Evolutionary conservation across 768 basidiomycete genomes (phyloP).

Genomic region (Holtermanniella nyarrowii): DNA sequence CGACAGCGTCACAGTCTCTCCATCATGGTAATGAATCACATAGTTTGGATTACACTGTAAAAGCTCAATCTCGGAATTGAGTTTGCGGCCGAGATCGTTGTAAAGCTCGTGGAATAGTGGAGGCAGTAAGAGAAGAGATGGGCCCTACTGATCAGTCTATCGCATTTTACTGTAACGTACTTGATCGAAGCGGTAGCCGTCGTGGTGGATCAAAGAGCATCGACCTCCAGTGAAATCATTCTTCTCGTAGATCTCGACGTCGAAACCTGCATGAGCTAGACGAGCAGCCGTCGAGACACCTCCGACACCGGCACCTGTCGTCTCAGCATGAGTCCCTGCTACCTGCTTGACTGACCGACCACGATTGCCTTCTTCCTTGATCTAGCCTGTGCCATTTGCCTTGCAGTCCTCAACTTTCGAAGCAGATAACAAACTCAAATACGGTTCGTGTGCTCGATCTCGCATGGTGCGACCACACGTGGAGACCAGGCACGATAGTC

Average conservation of each 20-base stretch:
- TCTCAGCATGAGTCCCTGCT: neutral
- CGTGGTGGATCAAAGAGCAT: constrained; percentile 42
- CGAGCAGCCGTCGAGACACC: constrained; percentile 43
- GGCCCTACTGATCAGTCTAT: constrained; percentile 17
- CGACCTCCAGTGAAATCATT: constrained; percentile 44
- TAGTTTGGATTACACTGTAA: constrained; percentile 45
- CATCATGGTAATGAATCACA: constrained; percentile 43
- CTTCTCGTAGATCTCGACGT: constrained; percentile 44
- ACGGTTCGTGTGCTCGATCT: too few species aligned
- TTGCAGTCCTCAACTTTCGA: too few species aligned
- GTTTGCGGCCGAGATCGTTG: constrained; percentile 40
- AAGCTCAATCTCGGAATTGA: constrained; percentile 41
- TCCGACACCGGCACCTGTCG: constrained; percentile 42
- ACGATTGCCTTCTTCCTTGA: constrained; percentile 10
- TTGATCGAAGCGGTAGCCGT: constrained; percentile 44
- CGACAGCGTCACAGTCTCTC: constrained; percentile 40
- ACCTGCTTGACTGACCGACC: constrained; percentile 1
- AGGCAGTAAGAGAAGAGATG: constrained; percentile 41
- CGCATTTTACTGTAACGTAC: constrained; percentile 14
- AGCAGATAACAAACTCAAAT: too few species aligned
- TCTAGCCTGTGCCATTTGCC: too few species aligned
- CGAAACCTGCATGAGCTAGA: constrained; percentile 42
- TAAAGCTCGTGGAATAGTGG: constrained; percentile 42
- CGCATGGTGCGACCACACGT: too few species aligned
- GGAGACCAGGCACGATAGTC: too few species aligned